Evolutionary conservation across 1,284 basidiomycete species (phyloP), one percentile per base, ranked within the genome.

Genomic region (Fistulinella cinereoalba): DNA sequence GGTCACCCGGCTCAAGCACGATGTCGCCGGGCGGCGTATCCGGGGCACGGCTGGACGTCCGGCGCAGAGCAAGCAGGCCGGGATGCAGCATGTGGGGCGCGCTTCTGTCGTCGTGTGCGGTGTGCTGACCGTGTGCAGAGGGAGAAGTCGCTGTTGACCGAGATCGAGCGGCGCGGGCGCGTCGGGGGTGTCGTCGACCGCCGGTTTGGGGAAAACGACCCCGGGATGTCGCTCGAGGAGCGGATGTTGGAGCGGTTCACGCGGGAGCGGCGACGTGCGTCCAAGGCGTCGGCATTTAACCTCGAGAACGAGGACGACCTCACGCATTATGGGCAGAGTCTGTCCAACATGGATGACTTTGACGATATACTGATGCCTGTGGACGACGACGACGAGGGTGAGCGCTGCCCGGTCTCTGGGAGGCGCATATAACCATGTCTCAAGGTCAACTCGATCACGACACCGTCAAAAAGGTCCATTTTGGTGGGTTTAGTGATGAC

Each of bases 191-290:
- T 99, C 54, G 72, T 96, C 44, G 97, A 99, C 69, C 81, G 92
- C 46, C 87, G 97, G 32, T 97, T 99, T 60, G 97, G 97, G 71
- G 97, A 99, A 78, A 87, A 90, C 58, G 85, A 99, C 58, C 85
- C 94, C 2, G 80, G 82, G 10, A 83, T 99, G 78, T 87, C 88
- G 10, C 75, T 93, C 15, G 97, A 99, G 66, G 96, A 99, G 59
- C 89, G 93, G 55, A 98, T 98, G 86, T 78, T 99, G 23, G 94
- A 97, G 69, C 86, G 97, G 29, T 99, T 97, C 67, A 98, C 94
- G 6, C 80, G 81, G 51, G 96, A 98, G 67, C 74, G 90, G 51
- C 89, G 93, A 61, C 76, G 85, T 13, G 73, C 81, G 18, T 86
- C 88, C 37, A 92, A 88, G 66, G 84, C 86, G 39, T 76, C 75